Evolutionary conservation across 805 yeast genomes (phyloP).

Genomic region (Yarrowia porcina): DNA sequence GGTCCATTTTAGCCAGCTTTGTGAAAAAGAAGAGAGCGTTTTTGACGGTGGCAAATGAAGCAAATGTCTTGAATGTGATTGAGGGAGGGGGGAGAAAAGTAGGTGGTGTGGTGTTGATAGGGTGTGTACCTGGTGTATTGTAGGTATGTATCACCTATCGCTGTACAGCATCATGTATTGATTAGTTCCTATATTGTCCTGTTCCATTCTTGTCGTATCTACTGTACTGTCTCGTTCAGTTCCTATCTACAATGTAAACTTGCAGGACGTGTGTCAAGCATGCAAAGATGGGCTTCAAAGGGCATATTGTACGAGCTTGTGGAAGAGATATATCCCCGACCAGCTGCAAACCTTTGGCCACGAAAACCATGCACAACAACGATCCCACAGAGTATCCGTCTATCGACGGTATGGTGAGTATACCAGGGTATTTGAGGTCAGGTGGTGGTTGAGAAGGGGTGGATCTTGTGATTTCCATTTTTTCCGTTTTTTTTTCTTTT

Average conservation of each 20-base stretch:
- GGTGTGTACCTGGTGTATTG: too few relatives aligned
- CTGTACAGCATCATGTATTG: too few relatives aligned
- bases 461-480: background rate
- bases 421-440: background rate
- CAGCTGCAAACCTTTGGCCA: background rate
- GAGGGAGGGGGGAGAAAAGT: background rate
- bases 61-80: background rate
- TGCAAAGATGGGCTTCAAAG: background rate
- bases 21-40: background rate
- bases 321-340: background rate
- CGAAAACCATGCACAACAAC: background rate
- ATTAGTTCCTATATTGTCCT: too few relatives aligned
- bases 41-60: constrained; percentile 1
- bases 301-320: constrained; percentile 1
- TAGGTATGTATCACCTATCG: too few relatives aligned
- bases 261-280: background rate
- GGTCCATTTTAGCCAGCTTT: too few relatives aligned
- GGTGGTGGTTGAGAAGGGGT: too few relatives aligned
- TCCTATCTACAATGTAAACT: too few relatives aligned
- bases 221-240: too few relatives aligned
- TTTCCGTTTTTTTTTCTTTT: background rate
- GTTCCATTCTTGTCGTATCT: too few relatives aligned
- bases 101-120: background rate
- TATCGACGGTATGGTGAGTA: constrained; percentile 4
- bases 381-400: background rate